A percentile compares a stretch with the other conserved stretches of the same genome.
These are phyloP conservation scores for Phytophthora sansomeana DNA, from an alignment of 352 stramenopile species.

Conservation along the genomic window DNA sequence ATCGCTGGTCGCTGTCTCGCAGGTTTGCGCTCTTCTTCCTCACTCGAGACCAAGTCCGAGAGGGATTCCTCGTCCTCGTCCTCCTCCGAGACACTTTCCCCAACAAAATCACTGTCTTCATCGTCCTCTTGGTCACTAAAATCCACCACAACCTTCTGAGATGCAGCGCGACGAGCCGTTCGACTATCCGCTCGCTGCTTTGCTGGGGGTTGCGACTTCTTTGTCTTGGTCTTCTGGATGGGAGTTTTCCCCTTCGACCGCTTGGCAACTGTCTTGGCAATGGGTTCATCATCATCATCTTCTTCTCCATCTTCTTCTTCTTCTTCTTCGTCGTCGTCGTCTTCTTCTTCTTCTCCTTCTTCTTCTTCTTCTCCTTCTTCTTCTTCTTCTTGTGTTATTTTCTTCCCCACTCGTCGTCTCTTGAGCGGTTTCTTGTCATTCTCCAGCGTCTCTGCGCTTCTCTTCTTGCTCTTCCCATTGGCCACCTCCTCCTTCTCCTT, in stretches of 20 bases:
- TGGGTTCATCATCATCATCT: slow-evolving; percentile 9
- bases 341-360: neutral
- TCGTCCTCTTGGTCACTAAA: slow-evolving; percentile 37
- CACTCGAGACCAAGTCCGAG: slow-evolving; percentile 14
- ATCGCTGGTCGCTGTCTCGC: slow-evolving; percentile 11
- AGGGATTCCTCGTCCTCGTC: slow-evolving; percentile 39
- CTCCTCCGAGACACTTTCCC: slow-evolving; percentile 42
- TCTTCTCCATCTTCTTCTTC: slow-evolving; percentile 3
- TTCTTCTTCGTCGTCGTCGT: no score
- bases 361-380: neutral
- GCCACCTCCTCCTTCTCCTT: neutral
- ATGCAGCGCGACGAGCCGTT: slow-evolving; percentile 15
- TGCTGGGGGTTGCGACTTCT: neutral
- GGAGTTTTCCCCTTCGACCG: slow-evolving; percentile 36
- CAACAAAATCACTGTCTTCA: slow-evolving; percentile 61
- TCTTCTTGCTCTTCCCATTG: slow-evolving; percentile 23
- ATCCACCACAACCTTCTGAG: neutral
- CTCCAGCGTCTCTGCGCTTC: slow-evolving; percentile 14
- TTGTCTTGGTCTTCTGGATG: slow-evolving; percentile 39
- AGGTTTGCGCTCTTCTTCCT: slow-evolving; percentile 6
- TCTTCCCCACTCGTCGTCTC: slow-evolving; percentile 19
- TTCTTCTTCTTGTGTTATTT: neutral
- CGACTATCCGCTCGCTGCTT: slow-evolving; percentile 14
- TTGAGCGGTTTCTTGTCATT: slow-evolving; percentile 6
- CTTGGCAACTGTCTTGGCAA: slow-evolving; percentile 12